Evolutionary conservation across 2,329 filamentous ascomycete species (phyloP), one percentile per base, ranked within the genome.

Genomic region (Fonsecaea pedrosoi): DNA sequence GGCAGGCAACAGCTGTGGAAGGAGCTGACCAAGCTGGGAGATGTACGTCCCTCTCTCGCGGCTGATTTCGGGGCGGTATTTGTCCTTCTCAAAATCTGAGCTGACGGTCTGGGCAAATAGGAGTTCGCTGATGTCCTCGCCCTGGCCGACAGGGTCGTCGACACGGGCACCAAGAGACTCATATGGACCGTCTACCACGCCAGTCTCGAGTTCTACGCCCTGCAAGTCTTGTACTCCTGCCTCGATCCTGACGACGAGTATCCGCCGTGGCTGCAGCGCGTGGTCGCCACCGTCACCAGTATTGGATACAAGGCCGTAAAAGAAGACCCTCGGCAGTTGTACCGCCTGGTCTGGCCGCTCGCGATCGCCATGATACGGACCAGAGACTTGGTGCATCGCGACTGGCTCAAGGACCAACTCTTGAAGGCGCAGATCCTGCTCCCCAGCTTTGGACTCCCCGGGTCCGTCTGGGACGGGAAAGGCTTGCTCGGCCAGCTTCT

Each of bases 101-200:
- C 57, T 60, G 40, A 60, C 25, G 18, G 18, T 32, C 57, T 35
- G 25, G 32, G 10, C 25, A 25, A 13, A 15, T 53, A 79, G 77
- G 74, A 73, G 72, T 79, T 73, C 48, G 76, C 76, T 42, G 77
- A 79, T 62, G 66, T 79, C 15, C 77, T 78, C 25, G 71, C 78
- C 35, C 77, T 76, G 3, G 75, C 76, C 18, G 77, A 73, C 60
- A 74, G 76, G 48, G 73, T 76, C 15, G 72, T 72, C 1, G 60
- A 70, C 1, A 67, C 72, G 45, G 77, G 76, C 2, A 72, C 73
- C 18, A 73, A 75, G 37, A 76, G 77, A 48, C 75, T 77, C 1
- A 68, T 78, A 18, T 75, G 76, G 67, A 79, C 77, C 1, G 77
- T 78, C 30, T 75, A 76, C 53, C 73, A 77, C 69, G 76, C 73